Conservation (phyloP, 495 filamentous ascomycete species). For the Penicillium psychrofluorescens region DNA sequence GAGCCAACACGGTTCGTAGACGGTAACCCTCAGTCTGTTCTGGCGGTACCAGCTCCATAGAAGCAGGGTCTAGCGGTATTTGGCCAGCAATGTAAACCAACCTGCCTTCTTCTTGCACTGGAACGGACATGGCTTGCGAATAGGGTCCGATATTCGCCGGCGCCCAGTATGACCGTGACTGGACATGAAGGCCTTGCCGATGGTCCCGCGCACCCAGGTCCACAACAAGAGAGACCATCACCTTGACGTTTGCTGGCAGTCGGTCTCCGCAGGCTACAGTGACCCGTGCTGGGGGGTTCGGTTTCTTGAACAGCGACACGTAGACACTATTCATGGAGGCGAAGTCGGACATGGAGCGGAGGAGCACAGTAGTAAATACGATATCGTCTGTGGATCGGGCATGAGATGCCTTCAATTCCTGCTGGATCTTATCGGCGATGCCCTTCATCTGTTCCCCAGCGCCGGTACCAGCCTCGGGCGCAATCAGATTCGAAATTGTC, state of each 20-base stretch:
- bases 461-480: slow-evolving; percentile 29
- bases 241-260: slow-evolving; percentile 47
- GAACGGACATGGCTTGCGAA: slow-evolving; percentile 73
- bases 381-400: slow-evolving; percentile 46
- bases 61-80: slow-evolving; percentile 78
- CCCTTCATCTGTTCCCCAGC: slow-evolving; percentile 38
- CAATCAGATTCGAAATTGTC: slow-evolving; percentile 39
- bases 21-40: slow-evolving; percentile 21
- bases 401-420: slow-evolving; percentile 16
- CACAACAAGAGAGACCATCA: slow-evolving; percentile 53
- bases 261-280: slow-evolving; percentile 68
- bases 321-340: slow-evolving; percentile 66
- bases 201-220: slow-evolving; percentile 22
- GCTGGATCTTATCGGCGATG: slow-evolving; percentile 29
- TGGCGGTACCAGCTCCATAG: slow-evolving; percentile 51
- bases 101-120: slow-evolving; percentile 23
- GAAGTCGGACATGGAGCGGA: slow-evolving; percentile 78
- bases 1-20: slow-evolving; percentile 52
- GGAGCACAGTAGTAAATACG: slow-evolving; percentile 64
- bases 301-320: slow-evolving; percentile 54
- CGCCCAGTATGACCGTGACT: slow-evolving; percentile 93
- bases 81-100: slow-evolving; percentile 74
- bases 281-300: slow-evolving; percentile 79
- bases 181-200: slow-evolving; percentile 72
- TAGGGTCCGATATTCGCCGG: slow-evolving; percentile 98